A percentile compares a stretch with the other conserved stretches of the same genome.
phyloP scores from a whole-genome alignment of 352 stramenopile species.

The Phytophthora citrophthora region DNA sequence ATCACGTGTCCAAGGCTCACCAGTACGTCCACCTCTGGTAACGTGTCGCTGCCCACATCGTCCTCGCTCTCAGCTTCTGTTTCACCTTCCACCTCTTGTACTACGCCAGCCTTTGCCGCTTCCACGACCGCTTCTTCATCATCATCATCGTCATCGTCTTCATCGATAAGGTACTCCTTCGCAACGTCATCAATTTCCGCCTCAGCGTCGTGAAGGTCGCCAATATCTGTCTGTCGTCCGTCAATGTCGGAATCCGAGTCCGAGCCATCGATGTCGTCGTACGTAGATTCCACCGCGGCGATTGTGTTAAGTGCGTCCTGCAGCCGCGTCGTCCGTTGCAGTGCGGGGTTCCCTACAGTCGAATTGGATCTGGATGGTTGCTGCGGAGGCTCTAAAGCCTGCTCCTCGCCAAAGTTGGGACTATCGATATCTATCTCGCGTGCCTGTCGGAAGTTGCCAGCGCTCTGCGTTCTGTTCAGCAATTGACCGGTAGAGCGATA shows the following conservation, averaged over 20 bases:
- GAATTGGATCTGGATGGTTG: slow-evolving; percentile 34
- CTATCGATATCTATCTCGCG: slow-evolving; percentile 56
- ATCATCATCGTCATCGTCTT: slow-evolving; percentile 43
- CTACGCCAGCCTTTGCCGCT: slow-evolving; percentile 24
- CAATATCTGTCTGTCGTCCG: slow-evolving; percentile 50
- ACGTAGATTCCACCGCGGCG: slow-evolving; percentile 56
- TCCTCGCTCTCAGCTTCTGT: slow-evolving; percentile 52
- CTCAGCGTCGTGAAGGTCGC: slow-evolving; percentile 55
- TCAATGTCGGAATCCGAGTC: slow-evolving; percentile 54
- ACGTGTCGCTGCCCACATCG: slow-evolving; percentile 66
- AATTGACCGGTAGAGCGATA: slow-evolving; percentile 49
- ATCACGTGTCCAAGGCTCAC: slow-evolving; percentile 82
- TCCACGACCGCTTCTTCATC: slow-evolving; percentile 40
- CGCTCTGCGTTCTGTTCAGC: slow-evolving; percentile 43
- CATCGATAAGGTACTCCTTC: slow-evolving; percentile 44
- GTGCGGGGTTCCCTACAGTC: slow-evolving; percentile 24
- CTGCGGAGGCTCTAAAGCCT: slow-evolving; percentile 18
- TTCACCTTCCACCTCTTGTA: slow-evolving; percentile 17
- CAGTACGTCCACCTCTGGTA: slow-evolving; percentile 85
- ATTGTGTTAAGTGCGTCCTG: slow-evolving; percentile 60
- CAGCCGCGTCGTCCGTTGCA: slow-evolving; percentile 36
- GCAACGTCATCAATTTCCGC: slow-evolving; percentile 32
- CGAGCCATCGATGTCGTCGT: slow-evolving; percentile 55
- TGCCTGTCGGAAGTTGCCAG: slow-evolving; percentile 45
- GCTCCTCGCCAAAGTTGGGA: slow-evolving; percentile 21